Evolutionary conservation across 176 grass and related monocot genomes (phyloP).

Genomic region (Oryza rufipogon): DNA sequence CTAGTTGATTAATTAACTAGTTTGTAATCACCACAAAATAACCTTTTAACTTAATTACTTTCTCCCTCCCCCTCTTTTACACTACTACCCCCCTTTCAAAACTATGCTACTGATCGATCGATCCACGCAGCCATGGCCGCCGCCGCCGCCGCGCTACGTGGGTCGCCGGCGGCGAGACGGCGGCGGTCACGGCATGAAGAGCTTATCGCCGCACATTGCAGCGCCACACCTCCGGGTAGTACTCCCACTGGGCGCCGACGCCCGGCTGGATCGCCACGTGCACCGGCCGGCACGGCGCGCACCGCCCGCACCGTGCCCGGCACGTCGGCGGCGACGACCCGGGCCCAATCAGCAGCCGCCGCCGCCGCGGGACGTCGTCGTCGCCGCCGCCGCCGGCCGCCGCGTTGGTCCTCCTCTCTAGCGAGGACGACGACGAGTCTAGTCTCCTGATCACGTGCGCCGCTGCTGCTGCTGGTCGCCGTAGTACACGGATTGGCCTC

Average conservation of each 20-base stretch:
- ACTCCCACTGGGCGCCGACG: conserved; percentile 57
- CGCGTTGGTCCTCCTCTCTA: neutral
- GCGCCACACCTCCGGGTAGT: conserved; percentile 95
- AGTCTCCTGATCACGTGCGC: conserved; percentile 14
- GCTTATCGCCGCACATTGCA: conserved; percentile 78
- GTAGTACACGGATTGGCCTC: conserved; percentile 4
- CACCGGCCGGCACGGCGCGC: conserved; percentile 57
- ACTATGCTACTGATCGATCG: conserved; percentile 1
- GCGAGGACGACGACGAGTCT: conserved; percentile 24
- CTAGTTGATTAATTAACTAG: neutral
- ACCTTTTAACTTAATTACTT: neutral
- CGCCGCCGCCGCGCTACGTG: neutral
- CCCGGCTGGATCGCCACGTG: conserved; percentile 73
- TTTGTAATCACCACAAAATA: conserved; percentile 17
- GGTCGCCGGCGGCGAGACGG: neutral
- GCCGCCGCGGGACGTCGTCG: no score
- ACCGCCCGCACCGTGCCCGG: conserved; percentile 59
- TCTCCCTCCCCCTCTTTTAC: neutral
- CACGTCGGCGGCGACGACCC: conserved; percentile 75
- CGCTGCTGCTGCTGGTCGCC: neutral
- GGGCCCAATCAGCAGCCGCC: conserved; percentile 37
- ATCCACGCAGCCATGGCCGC: neutral
- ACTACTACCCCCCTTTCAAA: conserved; percentile 11
- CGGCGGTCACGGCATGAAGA: conserved; percentile 68
- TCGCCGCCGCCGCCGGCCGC: neutral